Evolutionary conservation across 371 early-diverging fungal genomes (phyloP).

Genomic region (Lichtheimia corymbifera): DNA sequence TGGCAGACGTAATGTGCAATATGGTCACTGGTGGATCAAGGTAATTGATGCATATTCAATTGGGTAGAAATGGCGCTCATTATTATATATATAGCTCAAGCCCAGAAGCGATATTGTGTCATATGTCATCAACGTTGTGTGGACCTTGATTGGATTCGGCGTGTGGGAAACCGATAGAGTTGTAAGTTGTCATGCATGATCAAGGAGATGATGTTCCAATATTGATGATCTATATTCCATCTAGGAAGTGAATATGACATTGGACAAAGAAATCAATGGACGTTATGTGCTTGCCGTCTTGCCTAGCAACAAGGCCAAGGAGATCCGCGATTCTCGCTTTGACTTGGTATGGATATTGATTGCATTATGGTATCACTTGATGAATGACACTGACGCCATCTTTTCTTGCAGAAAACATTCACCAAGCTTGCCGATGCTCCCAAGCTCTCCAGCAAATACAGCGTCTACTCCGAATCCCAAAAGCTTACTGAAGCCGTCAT

Average conservation of each 20-base stretch:
- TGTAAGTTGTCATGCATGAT: constrained; percentile 17
- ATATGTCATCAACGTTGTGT: constrained; percentile 20
- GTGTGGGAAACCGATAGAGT: constrained; percentile 33
- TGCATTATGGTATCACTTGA: background rate
- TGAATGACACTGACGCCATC: background rate
- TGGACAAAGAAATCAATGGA: constrained; percentile 49
- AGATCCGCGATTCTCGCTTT: constrained; percentile 58
- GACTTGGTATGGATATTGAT: constrained; percentile 55
- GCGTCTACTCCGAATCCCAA: constrained; percentile 42
- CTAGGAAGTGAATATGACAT: constrained; percentile 25
- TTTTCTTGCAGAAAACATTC: constrained; percentile 21
- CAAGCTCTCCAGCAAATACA: constrained; percentile 23
- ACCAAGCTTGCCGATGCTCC: constrained; percentile 19
- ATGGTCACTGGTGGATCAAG: constrained; percentile 70
- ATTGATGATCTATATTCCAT: background rate
- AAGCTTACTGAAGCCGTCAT: constrained; percentile 44
- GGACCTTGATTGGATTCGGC: constrained; percentile 23
- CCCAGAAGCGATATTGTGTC: constrained; percentile 47
- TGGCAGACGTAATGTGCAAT: constrained; percentile 71
- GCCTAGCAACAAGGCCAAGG: constrained; percentile 49
- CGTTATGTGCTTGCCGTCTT: constrained; percentile 72
- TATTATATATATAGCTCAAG: constrained; percentile 29
- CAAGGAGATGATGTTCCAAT: no score
- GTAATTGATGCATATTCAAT: constrained; percentile 14
- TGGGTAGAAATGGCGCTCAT: background rate